phyloP scores from a whole-genome alignment of 2,329 filamentous ascomycete genomes.

The Talaromyces amestolkiae region DNA sequence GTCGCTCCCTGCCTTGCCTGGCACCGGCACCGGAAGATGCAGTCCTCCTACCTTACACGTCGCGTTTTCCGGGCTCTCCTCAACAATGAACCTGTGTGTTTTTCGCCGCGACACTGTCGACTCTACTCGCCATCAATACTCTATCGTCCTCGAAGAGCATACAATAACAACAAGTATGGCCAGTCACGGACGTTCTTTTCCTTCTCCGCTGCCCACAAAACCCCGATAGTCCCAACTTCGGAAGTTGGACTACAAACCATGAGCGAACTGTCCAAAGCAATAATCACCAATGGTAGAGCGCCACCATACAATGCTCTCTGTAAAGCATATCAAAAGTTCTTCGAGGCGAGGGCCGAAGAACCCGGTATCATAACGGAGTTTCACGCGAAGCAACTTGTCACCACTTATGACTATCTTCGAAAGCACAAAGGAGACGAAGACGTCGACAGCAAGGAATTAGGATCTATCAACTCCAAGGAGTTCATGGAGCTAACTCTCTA shows the following conservation, averaged over 20 bases:
- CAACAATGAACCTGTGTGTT: conserved; percentile 44
- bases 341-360: conserved; percentile 53
- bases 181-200: conserved; percentile 35
- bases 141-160: conserved; percentile 30
- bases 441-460: conserved; percentile 34
- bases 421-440: conserved; percentile 31
- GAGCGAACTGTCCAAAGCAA: conserved; percentile 63
- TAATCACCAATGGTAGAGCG: conserved; percentile 62
- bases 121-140: conserved; percentile 21
- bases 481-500: conserved; percentile 42
- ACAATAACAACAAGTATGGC: conserved; percentile 35
- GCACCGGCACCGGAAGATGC: conserved; percentile 32
- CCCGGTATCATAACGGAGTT: conserved; percentile 59
- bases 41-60: conserved; percentile 43
- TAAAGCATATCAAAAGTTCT: conserved; percentile 63
- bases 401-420: conserved; percentile 61
- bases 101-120: conserved; percentile 36
- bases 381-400: conserved; percentile 61
- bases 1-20: background rate
- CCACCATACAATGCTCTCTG: conserved; percentile 63
- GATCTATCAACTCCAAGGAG: conserved; percentile 38
- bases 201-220: conserved; percentile 51
- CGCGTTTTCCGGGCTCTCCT: conserved; percentile 46
- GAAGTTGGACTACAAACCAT: conserved; percentile 65
- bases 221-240: conserved; percentile 55